Percentiles rank a stretch among this genome's conserved stretches.
Evolutionary conservation across 345 rosid species (phyloP).

Genomic region (Lagerstroemia speciosa): DNA sequence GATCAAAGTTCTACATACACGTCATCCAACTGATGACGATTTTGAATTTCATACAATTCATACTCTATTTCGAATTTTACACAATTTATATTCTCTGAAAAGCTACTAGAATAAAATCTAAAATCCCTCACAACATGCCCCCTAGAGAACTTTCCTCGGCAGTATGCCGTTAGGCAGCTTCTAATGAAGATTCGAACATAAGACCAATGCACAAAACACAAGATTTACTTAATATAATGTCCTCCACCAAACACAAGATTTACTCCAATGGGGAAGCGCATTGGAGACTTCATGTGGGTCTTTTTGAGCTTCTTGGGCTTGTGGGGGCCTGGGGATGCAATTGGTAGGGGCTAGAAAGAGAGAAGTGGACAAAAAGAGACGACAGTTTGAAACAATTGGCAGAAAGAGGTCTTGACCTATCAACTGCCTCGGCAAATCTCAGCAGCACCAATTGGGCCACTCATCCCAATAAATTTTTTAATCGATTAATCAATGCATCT

Average conservation of each 20-base stretch:
- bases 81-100: too few species aligned
- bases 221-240: background rate
- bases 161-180: too few species aligned
- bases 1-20: too few species aligned
- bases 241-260: too few species aligned
- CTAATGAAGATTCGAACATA: background rate
- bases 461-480: background rate
- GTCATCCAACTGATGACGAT: too few species aligned
- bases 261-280: background rate
- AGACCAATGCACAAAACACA: background rate
- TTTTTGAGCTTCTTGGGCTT: background rate
- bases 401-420: background rate
- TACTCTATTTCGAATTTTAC: too few species aligned
- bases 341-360: background rate
- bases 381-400: slow-evolving; percentile 5
- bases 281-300: background rate
- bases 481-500: background rate
- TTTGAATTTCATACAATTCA: too few species aligned
- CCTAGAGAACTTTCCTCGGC: too few species aligned
- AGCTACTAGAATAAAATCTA: too few species aligned
- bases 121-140: too few species aligned
- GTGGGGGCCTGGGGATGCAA: slow-evolving; percentile 8
- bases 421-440: background rate
- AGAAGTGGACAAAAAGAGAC: background rate
- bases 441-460: background rate